A percentile compares a stretch with the other conserved stretches of the same genome.
Conservation (phyloP, 192 early-diverging fungal genomes). For the Thoreauomyces humboldtii region DNA sequence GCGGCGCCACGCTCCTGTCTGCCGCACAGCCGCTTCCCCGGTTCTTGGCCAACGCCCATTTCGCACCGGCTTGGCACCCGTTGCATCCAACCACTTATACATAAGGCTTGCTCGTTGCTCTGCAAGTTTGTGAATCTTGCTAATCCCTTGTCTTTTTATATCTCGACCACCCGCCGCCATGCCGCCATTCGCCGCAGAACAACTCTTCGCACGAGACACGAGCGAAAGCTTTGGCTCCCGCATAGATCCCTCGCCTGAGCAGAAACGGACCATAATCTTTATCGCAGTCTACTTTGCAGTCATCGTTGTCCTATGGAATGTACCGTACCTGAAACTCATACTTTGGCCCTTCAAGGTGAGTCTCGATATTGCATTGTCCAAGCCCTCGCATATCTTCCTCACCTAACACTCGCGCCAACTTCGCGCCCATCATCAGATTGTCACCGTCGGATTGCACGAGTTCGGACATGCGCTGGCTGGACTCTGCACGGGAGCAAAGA, state of each 20-base stretch:
- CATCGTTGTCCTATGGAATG: constrained; percentile 69
- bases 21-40: too few relatives aligned
- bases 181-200: too few relatives aligned
- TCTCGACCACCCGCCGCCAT: too few relatives aligned
- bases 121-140: too few relatives aligned
- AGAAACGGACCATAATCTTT: constrained; percentile 49
- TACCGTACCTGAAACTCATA: constrained; percentile 79
- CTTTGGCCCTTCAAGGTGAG: constrained; percentile 91
- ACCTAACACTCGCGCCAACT: constrained; percentile 1
- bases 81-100: too few relatives aligned
- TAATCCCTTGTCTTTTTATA: too few relatives aligned
- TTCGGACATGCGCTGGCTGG: constrained; percentile 91
- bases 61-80: too few relatives aligned
- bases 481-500: constrained; percentile 81
- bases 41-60: too few relatives aligned
- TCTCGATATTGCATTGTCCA: neutral
- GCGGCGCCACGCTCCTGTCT: too few relatives aligned
- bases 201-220: too few relatives aligned
- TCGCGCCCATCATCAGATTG: constrained; percentile 48
- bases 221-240: constrained; percentile 9
- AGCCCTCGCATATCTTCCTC: too few relatives aligned
- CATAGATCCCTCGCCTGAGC: constrained; percentile 33
- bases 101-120: too few relatives aligned
- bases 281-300: constrained; percentile 42
- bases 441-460: constrained; percentile 92